Percentiles rank a stretch among this genome's conserved stretches.
phyloP scores from a whole-genome alignment of 768 basidiomycete species.

The Rickenella mellea region DNA sequence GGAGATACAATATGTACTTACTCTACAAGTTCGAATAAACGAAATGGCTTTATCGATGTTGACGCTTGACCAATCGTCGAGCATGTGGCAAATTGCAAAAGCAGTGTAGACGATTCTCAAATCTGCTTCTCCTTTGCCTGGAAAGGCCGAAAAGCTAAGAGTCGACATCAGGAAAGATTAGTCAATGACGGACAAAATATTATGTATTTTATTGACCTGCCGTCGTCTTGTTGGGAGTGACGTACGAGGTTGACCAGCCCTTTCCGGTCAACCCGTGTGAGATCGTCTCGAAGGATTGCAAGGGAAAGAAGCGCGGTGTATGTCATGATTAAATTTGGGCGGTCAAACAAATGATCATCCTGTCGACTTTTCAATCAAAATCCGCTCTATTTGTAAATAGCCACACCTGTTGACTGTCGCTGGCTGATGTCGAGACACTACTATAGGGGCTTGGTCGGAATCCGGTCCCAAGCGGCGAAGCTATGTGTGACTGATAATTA shows the following conservation, averaged over 20 bases:
- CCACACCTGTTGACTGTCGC: too few relatives aligned
- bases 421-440: too few relatives aligned
- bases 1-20: conserved; percentile 24
- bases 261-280: conserved; percentile 54
- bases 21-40: conserved; percentile 68
- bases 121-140: conserved; percentile 65
- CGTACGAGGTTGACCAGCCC: conserved; percentile 62
- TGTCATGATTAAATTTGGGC: conserved; percentile 85
- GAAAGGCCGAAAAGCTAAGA: conserved; percentile 59
- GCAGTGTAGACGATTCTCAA: conserved; percentile 82
- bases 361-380: too few relatives aligned
- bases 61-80: conserved; percentile 72
- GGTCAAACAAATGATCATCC: conserved; percentile 18
- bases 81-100: conserved; percentile 70
- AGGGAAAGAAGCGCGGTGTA: conserved; percentile 85
- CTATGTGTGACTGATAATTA: conserved; percentile 23
- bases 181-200: background rate
- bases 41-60: conserved; percentile 47
- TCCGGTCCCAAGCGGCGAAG: conserved; percentile 49
- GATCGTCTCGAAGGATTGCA: conserved; percentile 80
- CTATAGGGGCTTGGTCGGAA: conserved; percentile 79
- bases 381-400: too few relatives aligned
- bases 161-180: background rate
- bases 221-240: conserved; percentile 69
- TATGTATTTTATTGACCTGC: conserved; percentile 48